Evolutionary conservation across 2,329 filamentous ascomycete species (phyloP), one percentile per base, ranked within the genome.

Genomic region (Nemania bipapillata): DNA sequence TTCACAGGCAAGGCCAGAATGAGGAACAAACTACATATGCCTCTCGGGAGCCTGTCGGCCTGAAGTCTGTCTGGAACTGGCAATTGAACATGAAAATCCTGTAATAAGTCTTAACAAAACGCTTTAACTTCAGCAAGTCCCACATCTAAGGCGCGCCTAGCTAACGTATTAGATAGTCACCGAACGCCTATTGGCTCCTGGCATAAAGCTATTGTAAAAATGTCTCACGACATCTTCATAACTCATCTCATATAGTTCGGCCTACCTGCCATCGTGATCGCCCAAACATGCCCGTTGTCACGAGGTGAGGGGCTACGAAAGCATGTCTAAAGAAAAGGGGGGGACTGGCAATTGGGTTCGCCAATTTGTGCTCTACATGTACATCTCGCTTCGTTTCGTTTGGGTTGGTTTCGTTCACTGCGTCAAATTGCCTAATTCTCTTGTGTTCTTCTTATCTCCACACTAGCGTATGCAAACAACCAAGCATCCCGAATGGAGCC

Each of bases 401-500:
- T 55, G 53, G n/a, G 12, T 55, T 9, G 32, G 4, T 7, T 22
- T 55, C 49, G 24, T 54, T 37, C 9, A 35, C 52, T 26, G 22
- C 30, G n/a, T 50, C 15, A 56, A 63, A 4, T 32, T 4, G 9
- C n/a, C n/a, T 32, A 32, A 32, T 32, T 32, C 4, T 32, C 30
- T 56, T 26, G 7, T 49, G 20, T 47, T 12, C 12, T 40, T 6
- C 7, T 62, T 35, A 32, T 47, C 17, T 17, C n/a, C 2, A 7
- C n/a, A 24, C 15, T 59, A 47, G 40, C 12, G 28, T 40, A 54
- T 49, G 47, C 62, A 63, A 24, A 45, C 4, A 56, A 26, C 24
- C 53, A 49, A 40, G 50, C 22, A 55, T 35, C 11, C 26, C 28
- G 30, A 61, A 42, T 61, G 15, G 45, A 57, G 35, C 15, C 49